Base-by-base conservation (phyloP, 352 stramenopile species). In the Phytophthora macrochlamydospora region DNA sequence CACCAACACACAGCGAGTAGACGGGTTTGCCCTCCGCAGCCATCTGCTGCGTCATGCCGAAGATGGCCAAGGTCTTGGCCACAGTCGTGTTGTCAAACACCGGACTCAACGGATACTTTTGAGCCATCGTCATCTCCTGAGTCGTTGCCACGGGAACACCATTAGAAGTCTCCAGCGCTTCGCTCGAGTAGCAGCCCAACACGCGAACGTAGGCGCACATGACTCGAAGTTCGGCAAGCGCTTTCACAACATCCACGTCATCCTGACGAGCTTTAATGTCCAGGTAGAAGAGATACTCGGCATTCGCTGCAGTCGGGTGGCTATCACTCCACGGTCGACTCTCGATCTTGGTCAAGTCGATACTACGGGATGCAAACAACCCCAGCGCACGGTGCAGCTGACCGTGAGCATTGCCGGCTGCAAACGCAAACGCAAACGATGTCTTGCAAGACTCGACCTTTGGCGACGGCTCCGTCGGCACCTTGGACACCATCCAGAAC, bases 41-140 rank as follows among this genome's bases (percentile, higher is more conserved):
- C 76, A 99, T 95, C 65, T 98, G 85, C 75, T 99, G 98, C 9
- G 97, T 98, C 35, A 97, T 76, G 3, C 73, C 82, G 54, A 98
- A 97, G 54, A 99, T 94, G 63, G 98, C 85, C n/a, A 98, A 81
- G 4, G 92, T 98, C 75, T 97, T 97, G 53, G 89, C 91, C 13
- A 89, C 65, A 51, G 89, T 88, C 43, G 98, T 83, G 55, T 83
- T 88, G 18, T 85, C 79, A 28, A 98, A 73, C 24, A 98, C 77
- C 12, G 92, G 82, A 49, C 87, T 92, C 37, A 93, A 51, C 29
- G 83, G 77, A 66, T 87, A 89, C 58, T 81, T 85, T 31, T 84
- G 57, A 2, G 72, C 69, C 82, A 91, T 85, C 2, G 57, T 84
- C 43, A 65, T 37, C 1, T 68, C 57, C 18, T 53, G 31, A 8